Base-by-base conservation (phyloP, 106 monocot species). In the Chionographis japonica region DNA sequence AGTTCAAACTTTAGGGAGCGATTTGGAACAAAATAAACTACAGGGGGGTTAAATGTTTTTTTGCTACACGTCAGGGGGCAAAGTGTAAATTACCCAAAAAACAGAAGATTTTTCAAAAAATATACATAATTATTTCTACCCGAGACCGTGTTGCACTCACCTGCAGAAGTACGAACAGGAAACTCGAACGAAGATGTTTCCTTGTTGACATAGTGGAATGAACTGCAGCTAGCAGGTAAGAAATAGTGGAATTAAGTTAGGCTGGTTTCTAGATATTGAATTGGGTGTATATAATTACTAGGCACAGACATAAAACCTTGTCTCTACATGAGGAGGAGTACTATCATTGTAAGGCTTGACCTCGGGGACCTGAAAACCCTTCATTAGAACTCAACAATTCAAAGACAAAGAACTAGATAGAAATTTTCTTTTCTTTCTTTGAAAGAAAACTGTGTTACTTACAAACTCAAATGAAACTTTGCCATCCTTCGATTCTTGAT, bases 401-500 rank as follows among this genome's bases (percentile, higher is more conserved):
- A 41, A 19, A 55, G 52, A 52, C 4, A 7, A 0, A 54, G 51
- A 36, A 66, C 40, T 61, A 17, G 9, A 46, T 6, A 46, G 46
- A 46, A 27, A 27, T 0, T 27, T 46, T 46, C 0, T 5, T 6
- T 2, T 4, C 52, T 14, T 55, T 37, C 62, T 54, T 49, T 11
- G 18, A 4, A 18, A 38, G 7, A 12, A 36, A 15, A 16, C 12
- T 7, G 19, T 46, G 42, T 37, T 2, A 69, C 73, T 77, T 68
- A 76, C 73, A 74, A 81, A 61, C 55, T 77, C 81, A 58, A 77
- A 67, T 6, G 74, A 82, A 55, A 50, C 75, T 14, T 68, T 86
- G 6, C 64, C 53, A 40, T 62, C 39, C 60, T 40, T 20, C 43
- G 4, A 49, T 73, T 77, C 68, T 69, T 73, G 59, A 15, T 59